A percentile compares a stretch with the other conserved stretches of the same genome.
phyloP scores from a whole-genome alignment of 2,329 filamentous ascomycete species.

The Nigrograna mackinnonii region DNA sequence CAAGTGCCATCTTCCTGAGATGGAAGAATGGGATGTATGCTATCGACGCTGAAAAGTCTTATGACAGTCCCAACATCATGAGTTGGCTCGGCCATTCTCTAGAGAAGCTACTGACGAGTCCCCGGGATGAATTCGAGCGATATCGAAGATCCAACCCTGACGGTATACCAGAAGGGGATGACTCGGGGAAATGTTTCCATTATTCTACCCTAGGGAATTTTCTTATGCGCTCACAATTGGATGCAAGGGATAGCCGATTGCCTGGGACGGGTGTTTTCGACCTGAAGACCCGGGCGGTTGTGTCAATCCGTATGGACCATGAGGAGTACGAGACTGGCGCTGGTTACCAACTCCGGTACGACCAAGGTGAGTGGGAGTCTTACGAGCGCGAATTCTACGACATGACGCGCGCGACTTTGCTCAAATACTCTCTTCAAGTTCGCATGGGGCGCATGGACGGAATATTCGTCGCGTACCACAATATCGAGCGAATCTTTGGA shows the following conservation, averaged over 20 bases:
- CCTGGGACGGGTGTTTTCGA: constrained; percentile 95
- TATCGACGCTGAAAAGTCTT: constrained; percentile 95
- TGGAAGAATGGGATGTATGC: constrained; percentile 86
- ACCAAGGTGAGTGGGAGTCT: constrained; percentile 81
- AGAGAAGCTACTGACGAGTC: constrained; percentile 89
- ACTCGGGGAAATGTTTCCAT: constrained; percentile 64
- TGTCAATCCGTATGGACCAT: constrained; percentile 89
- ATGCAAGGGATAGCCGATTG: constrained; percentile 82
- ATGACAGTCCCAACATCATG: constrained; percentile 80
- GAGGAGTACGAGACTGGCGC: constrained; percentile 70
- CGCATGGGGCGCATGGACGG: constrained; percentile 98
- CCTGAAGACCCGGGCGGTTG: constrained; percentile 89
- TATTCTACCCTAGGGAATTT: constrained; percentile 87
- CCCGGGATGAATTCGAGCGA: constrained; percentile 81
- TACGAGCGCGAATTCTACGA: constrained; percentile 96
- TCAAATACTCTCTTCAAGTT: constrained; percentile 96
- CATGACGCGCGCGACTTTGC: constrained; percentile 90
- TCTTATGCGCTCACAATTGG: constrained; percentile 91
- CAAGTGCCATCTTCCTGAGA: constrained; percentile 76
- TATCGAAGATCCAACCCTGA: constrained; percentile 64
- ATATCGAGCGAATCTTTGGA: constrained; percentile 91
- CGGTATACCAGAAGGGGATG: constrained; percentile 73
- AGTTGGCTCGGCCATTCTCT: constrained; percentile 94
- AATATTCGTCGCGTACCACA: constrained; percentile 96
- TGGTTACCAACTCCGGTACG: constrained; percentile 83